Base-by-base conservation (phyloP, 371 early-diverging fungal species). In the Nosema bombycis region DNA sequence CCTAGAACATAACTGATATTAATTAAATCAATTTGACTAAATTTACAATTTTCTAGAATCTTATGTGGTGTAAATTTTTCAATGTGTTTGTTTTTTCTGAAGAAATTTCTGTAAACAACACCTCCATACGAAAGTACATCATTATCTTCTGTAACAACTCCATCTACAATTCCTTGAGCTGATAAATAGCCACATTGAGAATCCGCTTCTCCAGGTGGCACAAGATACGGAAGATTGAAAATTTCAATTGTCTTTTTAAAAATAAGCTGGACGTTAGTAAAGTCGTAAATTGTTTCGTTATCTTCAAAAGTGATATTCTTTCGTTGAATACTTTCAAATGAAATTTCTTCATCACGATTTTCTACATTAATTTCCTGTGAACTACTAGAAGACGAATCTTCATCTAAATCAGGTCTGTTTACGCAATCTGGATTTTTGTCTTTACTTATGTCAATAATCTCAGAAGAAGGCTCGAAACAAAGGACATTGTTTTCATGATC, bases 51-150 rank as follows among this genome's bases (percentile, higher is more conserved):
- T 23, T 86, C 78, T 75, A 89, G 88, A 34, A 96, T 85, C 65
- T 89, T 88, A 24, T 87, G 81, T 65, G 85, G 77, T 18, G 84
- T 65, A 84, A 93, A 97, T 28, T 70, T 58, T 78, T 89, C 88
- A 1, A 94, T 93, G 79, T 85, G 91, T 79, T 91, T 90, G 77
- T 90, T 89, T 65, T 91, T 90, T 77, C 91, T 91, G 86, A 98
- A 99, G 86, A 96, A 90, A 84, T 99, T 92, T 79, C 91, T 92
- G 83, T 92, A 96, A 0, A 98, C 89, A 1, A 86, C 84, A 0
- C 90, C 93, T 24, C 96, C 96, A 89, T 96, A 96, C 30, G 96
- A 84, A 78, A 98, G 92, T 1, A 96, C 92, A 85, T 99, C 99
- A 28, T 92, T 93, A 80, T 98, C 99, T 82, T 98, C 99, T 0